Evolutionary conservation across 768 basidiomycete species (phyloP).

Genomic region (Mycena belliarum): DNA sequence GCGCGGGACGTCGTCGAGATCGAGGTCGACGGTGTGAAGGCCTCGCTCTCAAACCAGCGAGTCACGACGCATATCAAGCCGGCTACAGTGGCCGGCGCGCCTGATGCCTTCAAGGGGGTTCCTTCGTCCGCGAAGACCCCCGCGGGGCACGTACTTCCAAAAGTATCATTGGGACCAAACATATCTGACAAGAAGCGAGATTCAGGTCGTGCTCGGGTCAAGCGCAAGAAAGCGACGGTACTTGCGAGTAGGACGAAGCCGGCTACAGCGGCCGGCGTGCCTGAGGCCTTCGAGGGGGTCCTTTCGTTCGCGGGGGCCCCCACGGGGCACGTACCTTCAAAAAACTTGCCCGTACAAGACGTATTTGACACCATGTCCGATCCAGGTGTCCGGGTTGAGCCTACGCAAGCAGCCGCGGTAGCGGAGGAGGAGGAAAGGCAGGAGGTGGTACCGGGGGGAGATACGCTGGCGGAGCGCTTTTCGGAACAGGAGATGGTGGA

Average conservation of each 20-base stretch:
- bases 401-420: too few relatives aligned
- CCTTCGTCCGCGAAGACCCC: slow-evolving; percentile 7
- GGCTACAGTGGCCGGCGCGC: not conserved
- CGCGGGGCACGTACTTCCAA: not conserved
- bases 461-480: too few relatives aligned
- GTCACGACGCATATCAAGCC: not conserved
- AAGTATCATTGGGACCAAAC: not conserved
- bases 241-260: too few relatives aligned
- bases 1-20: slow-evolving; percentile 4
- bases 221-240: too few relatives aligned
- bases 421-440: too few relatives aligned
- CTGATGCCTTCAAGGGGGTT: slow-evolving; percentile 1
- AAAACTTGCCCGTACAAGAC: too few relatives aligned
- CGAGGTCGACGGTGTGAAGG: not conserved
- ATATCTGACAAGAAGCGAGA: not conserved
- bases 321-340: not conserved
- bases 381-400: too few relatives aligned
- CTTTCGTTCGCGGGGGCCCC: slow-evolving; percentile 1
- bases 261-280: not conserved
- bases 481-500: not conserved
- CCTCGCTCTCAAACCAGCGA: not conserved
- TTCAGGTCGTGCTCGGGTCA: too few relatives aligned
- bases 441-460: not conserved
- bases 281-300: slow-evolving; percentile 1
- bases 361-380: too few relatives aligned